A percentile compares a stretch with the other conserved stretches of the same genome.
phyloP scores from a whole-genome alignment of 2,329 filamentous ascomycete species.

The Cladophialophora chaetospira region DNA sequence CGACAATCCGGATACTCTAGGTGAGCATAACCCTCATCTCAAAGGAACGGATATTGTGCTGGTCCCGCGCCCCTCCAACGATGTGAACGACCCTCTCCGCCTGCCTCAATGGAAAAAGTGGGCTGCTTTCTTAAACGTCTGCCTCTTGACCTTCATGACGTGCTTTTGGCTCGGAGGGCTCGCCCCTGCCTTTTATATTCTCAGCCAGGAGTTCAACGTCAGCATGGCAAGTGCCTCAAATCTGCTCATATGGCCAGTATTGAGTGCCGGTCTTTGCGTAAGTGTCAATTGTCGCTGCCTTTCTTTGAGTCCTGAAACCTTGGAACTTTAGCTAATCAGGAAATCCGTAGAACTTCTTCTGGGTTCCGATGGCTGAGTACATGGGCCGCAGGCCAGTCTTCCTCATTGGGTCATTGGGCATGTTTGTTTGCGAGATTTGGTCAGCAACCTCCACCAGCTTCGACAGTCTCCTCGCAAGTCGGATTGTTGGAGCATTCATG shows the following conservation, averaged over 20 bases:
- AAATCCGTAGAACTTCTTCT: constrained; percentile 12
- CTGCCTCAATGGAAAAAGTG: constrained; percentile 16
- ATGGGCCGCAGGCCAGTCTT: constrained; percentile 42
- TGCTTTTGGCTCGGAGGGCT: constrained; percentile 10
- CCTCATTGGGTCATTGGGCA: constrained; percentile 37
- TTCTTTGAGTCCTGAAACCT: neutral
- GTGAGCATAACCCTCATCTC: constrained; percentile 3
- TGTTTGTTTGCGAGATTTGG: constrained; percentile 37
- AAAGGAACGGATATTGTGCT: constrained; percentile 29
- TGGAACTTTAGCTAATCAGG: neutral
- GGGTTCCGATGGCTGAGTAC: constrained; percentile 35
- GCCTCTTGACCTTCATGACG: constrained; percentile 9
- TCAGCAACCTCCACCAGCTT: neutral
- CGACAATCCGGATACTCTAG: neutral
- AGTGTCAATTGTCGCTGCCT: neutral
- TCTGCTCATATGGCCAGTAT: constrained; percentile 7
- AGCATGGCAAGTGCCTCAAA: neutral
- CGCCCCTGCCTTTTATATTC: constrained; percentile 1
- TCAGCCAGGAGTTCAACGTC: constrained; percentile 11
- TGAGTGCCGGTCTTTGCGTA: constrained; percentile 4
- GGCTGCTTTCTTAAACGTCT: constrained; percentile 6
- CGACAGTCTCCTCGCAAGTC: constrained; percentile 8
- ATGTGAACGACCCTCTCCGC: constrained; percentile 36
- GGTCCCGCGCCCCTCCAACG: constrained; percentile 36
- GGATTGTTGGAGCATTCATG: neutral